Conservation (phyloP, 1,284 basidiomycete genomes). For the Cryptococcus depauperatus region DNA sequence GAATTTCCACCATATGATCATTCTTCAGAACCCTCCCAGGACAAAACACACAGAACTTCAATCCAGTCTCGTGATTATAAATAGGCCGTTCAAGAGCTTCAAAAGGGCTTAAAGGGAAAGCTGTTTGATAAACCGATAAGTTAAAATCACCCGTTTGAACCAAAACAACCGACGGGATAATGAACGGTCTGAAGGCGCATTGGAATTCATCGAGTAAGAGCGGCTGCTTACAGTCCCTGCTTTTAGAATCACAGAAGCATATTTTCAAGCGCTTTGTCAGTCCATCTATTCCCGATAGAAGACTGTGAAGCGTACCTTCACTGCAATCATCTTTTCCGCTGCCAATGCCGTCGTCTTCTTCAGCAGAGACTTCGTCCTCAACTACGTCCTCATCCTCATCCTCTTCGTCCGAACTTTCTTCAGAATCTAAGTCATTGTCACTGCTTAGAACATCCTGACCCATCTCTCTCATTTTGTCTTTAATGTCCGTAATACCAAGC, state of each 20-base stretch:
- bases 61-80: conserved; percentile 45
- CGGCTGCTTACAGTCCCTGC: no score
- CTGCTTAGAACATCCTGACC: conserved; percentile 15
- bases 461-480: conserved; percentile 52
- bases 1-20: conserved; percentile 54
- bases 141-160: conserved; percentile 8
- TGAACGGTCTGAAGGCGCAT: not conserved
- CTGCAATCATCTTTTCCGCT: not conserved
- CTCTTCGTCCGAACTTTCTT: conserved; percentile 25
- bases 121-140: conserved; percentile 4
- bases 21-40: conserved; percentile 66
- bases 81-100: conserved; percentile 59
- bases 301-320: no score
- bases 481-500: conserved; percentile 56
- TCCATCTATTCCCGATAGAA: no score
- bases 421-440: conserved; percentile 13
- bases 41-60: conserved; percentile 57
- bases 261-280: no score
- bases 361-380: conserved; percentile 16
- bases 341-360: not conserved
- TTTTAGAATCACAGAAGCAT: no score
- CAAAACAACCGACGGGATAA: conserved; percentile 8
- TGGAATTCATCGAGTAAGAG: not conserved
- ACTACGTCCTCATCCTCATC: conserved; percentile 15
- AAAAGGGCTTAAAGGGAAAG: conserved; percentile 52